phyloP scores from a whole-genome alignment of 2,329 filamentous ascomycete genomes.

The Drechslerella dactyloides region DNA sequence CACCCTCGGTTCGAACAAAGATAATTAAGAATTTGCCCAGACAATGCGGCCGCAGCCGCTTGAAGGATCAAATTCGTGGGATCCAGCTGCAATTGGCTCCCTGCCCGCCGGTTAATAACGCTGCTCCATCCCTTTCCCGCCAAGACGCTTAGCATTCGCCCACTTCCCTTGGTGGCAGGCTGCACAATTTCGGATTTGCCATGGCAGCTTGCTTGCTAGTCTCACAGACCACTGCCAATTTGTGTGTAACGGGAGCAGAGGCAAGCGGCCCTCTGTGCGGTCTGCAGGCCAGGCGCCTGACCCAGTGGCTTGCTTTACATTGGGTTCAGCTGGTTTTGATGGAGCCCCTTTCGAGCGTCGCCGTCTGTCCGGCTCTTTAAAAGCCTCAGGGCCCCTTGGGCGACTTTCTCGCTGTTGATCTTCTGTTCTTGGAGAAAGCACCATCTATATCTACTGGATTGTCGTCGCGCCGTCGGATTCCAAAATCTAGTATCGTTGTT shows the following conservation, averaged over 20 bases:
- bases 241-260: conserved; percentile 2
- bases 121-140: neutral
- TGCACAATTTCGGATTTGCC: neutral
- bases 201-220: neutral
- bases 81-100: too few relatives aligned
- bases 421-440: neutral
- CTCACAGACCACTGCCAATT: conserved; percentile 3
- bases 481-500: too few relatives aligned
- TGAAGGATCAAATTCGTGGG: too few relatives aligned
- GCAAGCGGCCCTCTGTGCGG: neutral
- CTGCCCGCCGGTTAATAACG: neutral
- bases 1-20: too few relatives aligned
- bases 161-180: neutral
- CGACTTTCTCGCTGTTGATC: neutral
- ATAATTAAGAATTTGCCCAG: too few relatives aligned
- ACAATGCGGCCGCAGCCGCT: too few relatives aligned
- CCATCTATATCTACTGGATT: neutral
- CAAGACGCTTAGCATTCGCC: neutral
- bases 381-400: neutral
- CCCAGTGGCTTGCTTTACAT: neutral
- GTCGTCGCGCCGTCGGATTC: neutral
- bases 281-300: neutral
- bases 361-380: neutral
- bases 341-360: conserved; percentile 1
- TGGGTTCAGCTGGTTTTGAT: neutral